Evolutionary conservation across 306 rosid species (phyloP).

Genomic region (Clitoria ternatea): DNA sequence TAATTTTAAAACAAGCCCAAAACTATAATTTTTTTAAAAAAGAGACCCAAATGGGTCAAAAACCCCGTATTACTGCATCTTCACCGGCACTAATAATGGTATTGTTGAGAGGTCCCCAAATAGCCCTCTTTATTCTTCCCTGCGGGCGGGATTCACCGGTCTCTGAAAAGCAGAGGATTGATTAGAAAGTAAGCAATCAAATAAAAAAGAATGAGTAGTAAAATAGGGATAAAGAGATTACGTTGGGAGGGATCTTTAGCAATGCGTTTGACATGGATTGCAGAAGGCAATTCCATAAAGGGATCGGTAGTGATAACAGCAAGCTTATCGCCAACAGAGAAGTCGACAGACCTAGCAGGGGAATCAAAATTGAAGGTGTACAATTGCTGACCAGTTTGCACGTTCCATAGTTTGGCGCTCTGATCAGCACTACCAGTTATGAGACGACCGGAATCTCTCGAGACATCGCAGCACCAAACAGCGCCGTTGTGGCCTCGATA

Average conservation of each 20-base stretch:
- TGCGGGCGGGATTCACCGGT: constrained; percentile 73
- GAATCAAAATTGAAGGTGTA: constrained; percentile 62
- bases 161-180: constrained; percentile 56
- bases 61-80: constrained; percentile 69
- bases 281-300: constrained; percentile 63
- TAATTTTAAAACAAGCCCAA: too few relatives aligned
- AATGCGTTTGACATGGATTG: constrained; percentile 63
- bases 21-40: too few relatives aligned
- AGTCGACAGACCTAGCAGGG: constrained; percentile 67
- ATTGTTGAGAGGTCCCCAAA: constrained; percentile 81
- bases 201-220: too few relatives aligned
- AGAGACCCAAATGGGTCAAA: too few relatives aligned
- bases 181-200: too few relatives aligned
- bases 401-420: constrained; percentile 71
- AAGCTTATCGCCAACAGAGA: constrained; percentile 57
- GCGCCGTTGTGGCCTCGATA: constrained; percentile 90
- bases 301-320: constrained; percentile 67
- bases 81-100: constrained; percentile 88
- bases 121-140: constrained; percentile 87
- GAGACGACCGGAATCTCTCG: constrained; percentile 61
- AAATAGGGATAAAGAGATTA: constrained; percentile 11
- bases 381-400: constrained; percentile 67
- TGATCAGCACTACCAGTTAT: constrained; percentile 85
- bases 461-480: constrained; percentile 91
- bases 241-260: constrained; percentile 53